Evolutionary conservation across 2,329 filamentous ascomycete species (phyloP).

Genomic region (Pyrenophora teres): DNA sequence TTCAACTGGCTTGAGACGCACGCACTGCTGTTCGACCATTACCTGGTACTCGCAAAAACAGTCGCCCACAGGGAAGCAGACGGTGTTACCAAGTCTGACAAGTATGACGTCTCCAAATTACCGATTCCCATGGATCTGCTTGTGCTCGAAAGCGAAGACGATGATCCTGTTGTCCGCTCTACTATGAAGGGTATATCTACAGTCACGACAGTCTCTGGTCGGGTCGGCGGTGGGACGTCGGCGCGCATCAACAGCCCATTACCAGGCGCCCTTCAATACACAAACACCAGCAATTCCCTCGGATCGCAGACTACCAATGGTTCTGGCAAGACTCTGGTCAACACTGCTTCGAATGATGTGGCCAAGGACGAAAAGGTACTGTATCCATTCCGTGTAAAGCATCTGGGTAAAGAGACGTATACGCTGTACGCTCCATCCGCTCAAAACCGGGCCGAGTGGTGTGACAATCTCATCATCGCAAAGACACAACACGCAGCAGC

Average conservation of each 20-base stretch:
- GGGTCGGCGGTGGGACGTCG: constrained; percentile 56
- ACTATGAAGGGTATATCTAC: constrained; percentile 71
- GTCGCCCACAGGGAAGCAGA: constrained; percentile 70
- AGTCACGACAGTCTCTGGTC: constrained; percentile 55
- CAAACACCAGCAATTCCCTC: constrained; percentile 67
- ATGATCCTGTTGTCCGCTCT: constrained; percentile 85
- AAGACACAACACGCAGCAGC: constrained; percentile 93
- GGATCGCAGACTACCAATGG: constrained; percentile 53
- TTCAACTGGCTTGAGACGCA: constrained; percentile 95
- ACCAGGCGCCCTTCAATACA: constrained; percentile 65
- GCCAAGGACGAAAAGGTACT: constrained; percentile 75
- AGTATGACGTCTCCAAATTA: constrained; percentile 92
- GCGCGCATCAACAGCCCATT: constrained; percentile 52
- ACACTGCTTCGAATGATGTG: constrained; percentile 55
- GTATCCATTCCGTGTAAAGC: constrained; percentile 94
- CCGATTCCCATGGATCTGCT: constrained; percentile 96
- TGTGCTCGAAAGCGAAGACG: constrained; percentile 88
- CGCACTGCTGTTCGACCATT: constrained; percentile 93
- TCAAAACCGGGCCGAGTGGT: constrained; percentile 83
- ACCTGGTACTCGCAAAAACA: constrained; percentile 86
- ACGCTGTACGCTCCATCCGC: constrained; percentile 83
- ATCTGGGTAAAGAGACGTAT: constrained; percentile 91
- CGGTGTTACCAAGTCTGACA: constrained; percentile 73
- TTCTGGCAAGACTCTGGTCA: constrained; percentile 57
- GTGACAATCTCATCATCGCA: constrained; percentile 87